Percentiles rank a stretch among this genome's conserved stretches.
Conservation (phyloP, 495 filamentous ascomycete species). For the Neurospora discreta region DNA sequence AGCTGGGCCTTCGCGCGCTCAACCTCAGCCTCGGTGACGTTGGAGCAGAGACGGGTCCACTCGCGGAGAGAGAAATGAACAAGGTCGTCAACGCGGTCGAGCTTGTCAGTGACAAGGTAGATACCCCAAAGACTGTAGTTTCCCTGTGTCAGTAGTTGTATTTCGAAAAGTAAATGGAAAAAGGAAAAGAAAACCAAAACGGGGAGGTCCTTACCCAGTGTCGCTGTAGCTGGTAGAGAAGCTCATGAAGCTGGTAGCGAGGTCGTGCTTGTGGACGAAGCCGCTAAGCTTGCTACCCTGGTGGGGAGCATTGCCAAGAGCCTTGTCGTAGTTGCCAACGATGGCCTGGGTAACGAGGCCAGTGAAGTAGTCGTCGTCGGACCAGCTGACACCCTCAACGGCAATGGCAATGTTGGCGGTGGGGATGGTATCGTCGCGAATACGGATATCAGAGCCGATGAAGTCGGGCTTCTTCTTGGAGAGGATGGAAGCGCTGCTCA, state of each 20-base stretch:
- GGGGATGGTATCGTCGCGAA: constrained; percentile 91
- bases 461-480: constrained; percentile 88
- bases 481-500: constrained; percentile 56
- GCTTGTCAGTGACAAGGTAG: constrained; percentile 89
- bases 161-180: background rate
- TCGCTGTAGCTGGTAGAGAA: constrained; percentile 99
- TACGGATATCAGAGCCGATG: constrained; percentile 85
- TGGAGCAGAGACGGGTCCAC: constrained; percentile 84
- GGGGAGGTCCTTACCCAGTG: constrained; percentile 61
- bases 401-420: constrained; percentile 97
- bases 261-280: constrained; percentile 80
- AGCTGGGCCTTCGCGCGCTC: constrained; percentile 99
- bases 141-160: constrained; percentile 5
- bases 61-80: constrained; percentile 97
- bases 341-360: constrained; percentile 95
- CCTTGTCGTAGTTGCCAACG: constrained; percentile 98
- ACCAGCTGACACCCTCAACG: constrained; percentile 99
- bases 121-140: constrained; percentile 87
- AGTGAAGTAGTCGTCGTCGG: constrained; percentile 97
- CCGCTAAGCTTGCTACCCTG: constrained; percentile 95
- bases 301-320: constrained; percentile 93
- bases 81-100: constrained; percentile 81
- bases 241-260: constrained; percentile 99
- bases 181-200: background rate
- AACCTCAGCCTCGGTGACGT: constrained; percentile 78